These are phyloP conservation scores for Auxenochlorella pyrenoidosa DNA, from an alignment of 139 green algal species.

Conservation along the genomic window DNA sequence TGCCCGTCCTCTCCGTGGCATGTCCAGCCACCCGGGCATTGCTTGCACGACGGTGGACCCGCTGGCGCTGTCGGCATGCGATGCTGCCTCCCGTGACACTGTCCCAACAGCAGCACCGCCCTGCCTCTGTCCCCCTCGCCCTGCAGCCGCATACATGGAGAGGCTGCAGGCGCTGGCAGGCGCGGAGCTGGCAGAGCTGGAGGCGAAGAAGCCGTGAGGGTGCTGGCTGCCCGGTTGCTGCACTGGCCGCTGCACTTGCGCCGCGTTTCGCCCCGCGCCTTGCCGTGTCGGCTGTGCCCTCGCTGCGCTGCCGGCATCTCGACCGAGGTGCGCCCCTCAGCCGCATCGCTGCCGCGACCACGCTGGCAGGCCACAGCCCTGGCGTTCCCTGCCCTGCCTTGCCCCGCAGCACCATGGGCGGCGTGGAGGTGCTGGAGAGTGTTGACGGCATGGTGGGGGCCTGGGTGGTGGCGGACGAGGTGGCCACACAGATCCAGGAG, in stretches of 20 bases:
- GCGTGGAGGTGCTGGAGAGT: neutral
- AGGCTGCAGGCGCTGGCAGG: slow-evolving; percentile 1
- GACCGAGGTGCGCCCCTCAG: no score
- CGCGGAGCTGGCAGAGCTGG: neutral
- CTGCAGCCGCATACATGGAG: slow-evolving; percentile 10
- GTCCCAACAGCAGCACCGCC: neutral
- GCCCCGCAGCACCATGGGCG: neutral
- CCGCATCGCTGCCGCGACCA: no score
- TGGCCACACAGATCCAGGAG: neutral
- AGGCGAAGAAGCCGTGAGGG: neutral
- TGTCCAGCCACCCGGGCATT: no score
- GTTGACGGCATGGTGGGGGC: slow-evolving; percentile 25
- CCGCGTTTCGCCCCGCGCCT: no score
- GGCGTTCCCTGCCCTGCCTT: no score
- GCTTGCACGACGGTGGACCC: neutral
- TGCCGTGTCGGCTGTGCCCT: no score
- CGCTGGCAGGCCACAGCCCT: neutral
- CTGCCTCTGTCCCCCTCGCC: neutral
- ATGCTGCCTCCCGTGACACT: no score
- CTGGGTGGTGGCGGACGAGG: neutral
- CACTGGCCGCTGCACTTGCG: neutral
- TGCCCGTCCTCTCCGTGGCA: no score
- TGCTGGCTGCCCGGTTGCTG: neutral
- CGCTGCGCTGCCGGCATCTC: no score
- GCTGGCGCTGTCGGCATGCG: neutral